phyloP scores from a whole-genome alignment of 2,329 filamentous ascomycete genomes.

The Camillea tinctor region DNA sequence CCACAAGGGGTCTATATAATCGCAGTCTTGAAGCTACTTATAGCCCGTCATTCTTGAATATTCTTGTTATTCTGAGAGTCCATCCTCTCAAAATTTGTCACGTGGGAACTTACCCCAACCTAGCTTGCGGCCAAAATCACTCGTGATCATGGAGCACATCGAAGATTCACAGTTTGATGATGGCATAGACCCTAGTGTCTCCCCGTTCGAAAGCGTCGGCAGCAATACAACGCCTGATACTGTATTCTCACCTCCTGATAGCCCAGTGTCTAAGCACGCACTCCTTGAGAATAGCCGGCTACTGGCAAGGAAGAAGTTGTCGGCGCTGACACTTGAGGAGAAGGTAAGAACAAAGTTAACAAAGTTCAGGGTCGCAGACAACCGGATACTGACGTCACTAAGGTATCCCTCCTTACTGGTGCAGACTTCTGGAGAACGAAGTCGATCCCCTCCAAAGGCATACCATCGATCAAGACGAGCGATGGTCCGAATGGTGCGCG shows the following conservation, averaged over 20 bases:
- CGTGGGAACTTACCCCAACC: not conserved
- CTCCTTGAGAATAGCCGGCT: constrained; percentile 39
- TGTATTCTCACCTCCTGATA: constrained; percentile 47
- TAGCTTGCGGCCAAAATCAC: constrained; percentile 14
- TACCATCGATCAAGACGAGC: constrained; percentile 64
- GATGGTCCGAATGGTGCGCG: constrained; percentile 71
- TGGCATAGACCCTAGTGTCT: constrained; percentile 36
- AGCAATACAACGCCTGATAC: constrained; percentile 49
- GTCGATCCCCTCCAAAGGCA: constrained; percentile 59
- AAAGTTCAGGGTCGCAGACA: not conserved
- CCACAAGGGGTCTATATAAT: not conserved
- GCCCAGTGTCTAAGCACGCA: constrained; percentile 38
- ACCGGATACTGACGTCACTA: constrained; percentile 9
- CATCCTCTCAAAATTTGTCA: constrained; percentile 7
- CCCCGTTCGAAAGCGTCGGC: constrained; percentile 36
- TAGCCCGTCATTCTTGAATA: not conserved
- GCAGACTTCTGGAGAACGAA: constrained; percentile 71
- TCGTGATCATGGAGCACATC: constrained; percentile 27
- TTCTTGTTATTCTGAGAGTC: not conserved
- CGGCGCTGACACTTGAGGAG: constrained; percentile 54
- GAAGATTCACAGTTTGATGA: constrained; percentile 28
- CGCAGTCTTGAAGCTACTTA: not conserved
- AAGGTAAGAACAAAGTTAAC: constrained; percentile 44
- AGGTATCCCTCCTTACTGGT: constrained; percentile 60
- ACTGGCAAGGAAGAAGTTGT: constrained; percentile 48